Conservation (phyloP, 176 grass and related monocot species). For the Tillandsia leiboldiana region DNA sequence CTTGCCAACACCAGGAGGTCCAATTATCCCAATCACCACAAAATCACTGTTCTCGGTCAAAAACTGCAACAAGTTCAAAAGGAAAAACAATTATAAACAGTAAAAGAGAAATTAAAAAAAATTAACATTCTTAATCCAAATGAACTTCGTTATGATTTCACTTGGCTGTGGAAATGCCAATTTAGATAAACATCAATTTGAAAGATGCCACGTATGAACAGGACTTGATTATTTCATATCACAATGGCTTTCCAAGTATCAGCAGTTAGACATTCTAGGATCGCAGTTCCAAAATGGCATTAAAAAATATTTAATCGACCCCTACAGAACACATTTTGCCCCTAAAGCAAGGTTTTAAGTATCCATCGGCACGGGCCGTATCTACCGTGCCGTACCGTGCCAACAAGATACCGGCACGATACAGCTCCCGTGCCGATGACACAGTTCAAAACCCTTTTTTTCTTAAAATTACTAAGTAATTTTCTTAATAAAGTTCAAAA, state of each 20-base stretch:
- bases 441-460: too few relatives aligned
- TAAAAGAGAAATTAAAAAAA: neutral
- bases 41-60: slow-evolving; percentile 94
- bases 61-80: slow-evolving; percentile 39
- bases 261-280: too few relatives aligned
- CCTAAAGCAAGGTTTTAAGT: too few relatives aligned
- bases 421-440: too few relatives aligned
- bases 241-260: neutral
- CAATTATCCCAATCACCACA: slow-evolving; percentile 78
- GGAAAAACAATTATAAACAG: neutral
- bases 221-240: neutral
- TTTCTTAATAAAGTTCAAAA: too few relatives aligned
- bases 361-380: too few relatives aligned
- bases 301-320: neutral
- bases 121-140: neutral
- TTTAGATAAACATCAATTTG: neutral
- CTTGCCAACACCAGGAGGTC: slow-evolving; percentile 74
- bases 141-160: neutral
- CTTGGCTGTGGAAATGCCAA: neutral
- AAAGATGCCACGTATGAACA: neutral
- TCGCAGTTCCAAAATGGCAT: neutral
- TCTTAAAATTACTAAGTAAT: too few relatives aligned
- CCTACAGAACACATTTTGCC: neutral
- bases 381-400: too few relatives aligned
- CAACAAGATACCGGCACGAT: too few relatives aligned